phyloP scores from a whole-genome alignment of 1,139 yeast species.

The Lodderomyces margitis region DNA sequence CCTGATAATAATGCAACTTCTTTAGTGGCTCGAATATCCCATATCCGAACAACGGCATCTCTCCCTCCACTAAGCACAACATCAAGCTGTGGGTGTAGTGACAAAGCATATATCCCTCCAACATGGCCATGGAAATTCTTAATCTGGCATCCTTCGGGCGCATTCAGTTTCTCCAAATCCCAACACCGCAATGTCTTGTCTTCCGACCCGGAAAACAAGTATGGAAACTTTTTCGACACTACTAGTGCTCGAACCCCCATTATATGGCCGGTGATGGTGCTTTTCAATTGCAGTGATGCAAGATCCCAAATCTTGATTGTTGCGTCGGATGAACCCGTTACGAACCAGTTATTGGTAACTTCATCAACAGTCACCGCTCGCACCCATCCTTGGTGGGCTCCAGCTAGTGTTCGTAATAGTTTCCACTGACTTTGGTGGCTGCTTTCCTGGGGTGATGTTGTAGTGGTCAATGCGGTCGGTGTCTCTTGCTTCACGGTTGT shows the following conservation, averaged over 20 bases:
- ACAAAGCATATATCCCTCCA: slow-evolving; percentile 83
- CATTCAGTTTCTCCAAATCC: slow-evolving; percentile 87
- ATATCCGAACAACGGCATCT: slow-evolving; percentile 81
- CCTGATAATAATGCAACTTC: slow-evolving; percentile 81
- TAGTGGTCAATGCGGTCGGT: not conserved
- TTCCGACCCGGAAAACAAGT: slow-evolving; percentile 88
- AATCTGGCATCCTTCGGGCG: slow-evolving; percentile 51
- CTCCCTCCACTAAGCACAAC: slow-evolving; percentile 87
- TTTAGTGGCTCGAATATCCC: slow-evolving; percentile 87
- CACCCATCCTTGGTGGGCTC: slow-evolving; percentile 94
- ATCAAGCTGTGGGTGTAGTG: slow-evolving; percentile 84
- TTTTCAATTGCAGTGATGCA: slow-evolving; percentile 64
- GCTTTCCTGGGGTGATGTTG: not conserved
- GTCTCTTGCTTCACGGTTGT: slow-evolving; percentile 1
- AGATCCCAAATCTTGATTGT: slow-evolving; percentile 92
- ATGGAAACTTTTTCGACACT: slow-evolving; percentile 75
- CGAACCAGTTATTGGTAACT: slow-evolving; percentile 80
- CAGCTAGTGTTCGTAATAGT: slow-evolving; percentile 66
- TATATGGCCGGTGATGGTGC: slow-evolving; percentile 85
- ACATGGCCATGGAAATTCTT: slow-evolving; percentile 93
- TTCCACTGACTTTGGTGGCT: slow-evolving; percentile 46
- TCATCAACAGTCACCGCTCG: slow-evolving; percentile 80
- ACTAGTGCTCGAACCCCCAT: slow-evolving; percentile 83
- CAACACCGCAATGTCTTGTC: slow-evolving; percentile 95
- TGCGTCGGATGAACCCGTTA: slow-evolving; percentile 85